Conservation (phyloP, 2,329 filamentous ascomycete species). For the Fusarium subtropicale region DNA sequence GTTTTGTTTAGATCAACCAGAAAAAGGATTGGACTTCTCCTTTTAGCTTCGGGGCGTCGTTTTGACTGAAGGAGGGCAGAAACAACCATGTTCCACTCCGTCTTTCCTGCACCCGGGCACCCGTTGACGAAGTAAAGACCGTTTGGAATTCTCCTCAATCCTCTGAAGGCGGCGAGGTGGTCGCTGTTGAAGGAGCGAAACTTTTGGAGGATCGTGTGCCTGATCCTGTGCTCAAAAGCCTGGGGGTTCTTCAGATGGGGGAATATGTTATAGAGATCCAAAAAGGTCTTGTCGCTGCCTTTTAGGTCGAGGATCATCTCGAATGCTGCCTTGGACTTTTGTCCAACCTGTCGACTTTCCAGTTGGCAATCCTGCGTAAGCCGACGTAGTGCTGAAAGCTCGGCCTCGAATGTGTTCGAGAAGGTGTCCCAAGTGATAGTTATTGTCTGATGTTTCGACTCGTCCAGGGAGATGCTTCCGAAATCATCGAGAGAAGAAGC, state of each 20-base stretch:
- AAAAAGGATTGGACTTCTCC: constrained; percentile 55
- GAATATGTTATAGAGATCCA: constrained; percentile 46
- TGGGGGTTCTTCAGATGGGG: constrained; percentile 52
- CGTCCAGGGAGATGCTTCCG: constrained; percentile 25
- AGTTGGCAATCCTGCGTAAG: constrained; percentile 41
- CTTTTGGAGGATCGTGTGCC: constrained; percentile 43
- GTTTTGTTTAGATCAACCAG: constrained; percentile 62
- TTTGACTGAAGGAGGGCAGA: constrained; percentile 54
- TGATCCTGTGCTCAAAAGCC: constrained; percentile 35
- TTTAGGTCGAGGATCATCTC: constrained; percentile 51
- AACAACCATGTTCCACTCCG: constrained; percentile 59
- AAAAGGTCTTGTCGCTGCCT: constrained; percentile 29
- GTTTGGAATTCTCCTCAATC: constrained; percentile 54
- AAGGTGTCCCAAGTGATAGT: constrained; percentile 47
- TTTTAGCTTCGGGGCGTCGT: constrained; percentile 37
- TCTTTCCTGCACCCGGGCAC: constrained; percentile 62
- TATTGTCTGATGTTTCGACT: constrained; percentile 37
- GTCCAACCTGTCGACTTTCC: constrained; percentile 18
- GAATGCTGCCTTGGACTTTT: constrained; percentile 46
- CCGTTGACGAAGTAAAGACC: constrained; percentile 59
- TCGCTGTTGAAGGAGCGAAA: constrained; percentile 54
- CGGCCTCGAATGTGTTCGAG: constrained; percentile 50
- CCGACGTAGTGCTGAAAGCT: constrained; percentile 48
- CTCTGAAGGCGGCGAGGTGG: constrained; percentile 53
- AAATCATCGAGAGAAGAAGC: constrained; percentile 54